A percentile compares a stretch with the other conserved stretches of the same genome.
These are phyloP conservation scores for Schizophyllum commune DNA, from an alignment of 1,284 basidiomycete genomes.

Conservation along the genomic window DNA sequence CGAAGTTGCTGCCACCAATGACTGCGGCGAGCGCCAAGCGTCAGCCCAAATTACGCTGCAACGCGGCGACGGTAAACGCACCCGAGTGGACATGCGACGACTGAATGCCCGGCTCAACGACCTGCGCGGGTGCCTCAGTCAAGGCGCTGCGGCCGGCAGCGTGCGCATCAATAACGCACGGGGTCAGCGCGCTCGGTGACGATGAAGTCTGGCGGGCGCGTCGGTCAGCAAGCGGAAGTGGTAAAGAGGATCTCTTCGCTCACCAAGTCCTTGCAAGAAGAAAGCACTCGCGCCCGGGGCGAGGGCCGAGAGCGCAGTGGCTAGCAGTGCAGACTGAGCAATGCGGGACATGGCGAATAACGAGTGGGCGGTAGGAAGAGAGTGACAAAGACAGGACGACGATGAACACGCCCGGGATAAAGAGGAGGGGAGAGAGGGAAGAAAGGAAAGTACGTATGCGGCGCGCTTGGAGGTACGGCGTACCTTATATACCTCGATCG, in stretches of 20 bases:
- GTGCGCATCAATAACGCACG: background rate
- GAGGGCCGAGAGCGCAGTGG: background rate
- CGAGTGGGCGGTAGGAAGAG: background rate
- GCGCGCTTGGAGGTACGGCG: background rate
- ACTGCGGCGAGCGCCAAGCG: slow-evolving; percentile 17
- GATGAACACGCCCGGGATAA: background rate
- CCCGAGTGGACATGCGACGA: slow-evolving; percentile 33
- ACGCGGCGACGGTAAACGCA: slow-evolving; percentile 7
- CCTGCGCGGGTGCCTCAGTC: background rate
- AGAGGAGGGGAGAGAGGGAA: background rate
- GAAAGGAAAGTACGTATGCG: background rate
- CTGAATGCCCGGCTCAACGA: slow-evolving; percentile 22
- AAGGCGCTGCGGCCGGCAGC: background rate
- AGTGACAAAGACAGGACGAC: background rate
- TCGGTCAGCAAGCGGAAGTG: background rate
- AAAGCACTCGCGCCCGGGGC: background rate
- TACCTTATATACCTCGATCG: background rate
- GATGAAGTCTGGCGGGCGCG: background rate
- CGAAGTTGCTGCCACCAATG: slow-evolving; percentile 35
- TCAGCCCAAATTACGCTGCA: background rate
- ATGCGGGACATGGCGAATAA: background rate
- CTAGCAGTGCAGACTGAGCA: background rate
- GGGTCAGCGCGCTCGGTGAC: background rate
- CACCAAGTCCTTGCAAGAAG: background rate
- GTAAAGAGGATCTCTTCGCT: background rate